Evolutionary conservation across 164 flowering plant species (phyloP).

Genomic region (Taxillus chinensis): DNA sequence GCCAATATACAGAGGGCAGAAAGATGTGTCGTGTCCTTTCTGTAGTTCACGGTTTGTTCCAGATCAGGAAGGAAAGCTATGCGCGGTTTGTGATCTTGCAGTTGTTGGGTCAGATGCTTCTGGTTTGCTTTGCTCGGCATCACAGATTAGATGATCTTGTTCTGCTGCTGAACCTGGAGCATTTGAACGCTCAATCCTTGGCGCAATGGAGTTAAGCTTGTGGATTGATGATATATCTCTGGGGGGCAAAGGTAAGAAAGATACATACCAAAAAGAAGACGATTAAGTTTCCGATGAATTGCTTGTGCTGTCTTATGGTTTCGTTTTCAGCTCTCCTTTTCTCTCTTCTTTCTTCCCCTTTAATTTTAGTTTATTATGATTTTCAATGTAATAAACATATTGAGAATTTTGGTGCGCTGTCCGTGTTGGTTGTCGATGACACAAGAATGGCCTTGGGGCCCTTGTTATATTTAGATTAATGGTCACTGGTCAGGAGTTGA

Average conservation of each 20-base stretch:
- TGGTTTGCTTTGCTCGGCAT: neutral
- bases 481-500: neutral
- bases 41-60: constrained; percentile 3
- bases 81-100: neutral
- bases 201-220: neutral
- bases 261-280: neutral
- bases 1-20: constrained; percentile 3
- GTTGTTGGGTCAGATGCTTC: constrained; percentile 3
- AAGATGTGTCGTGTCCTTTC: neutral
- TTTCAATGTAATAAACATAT: neutral
- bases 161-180: neutral
- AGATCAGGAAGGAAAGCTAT: neutral
- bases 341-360: neutral
- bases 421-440: neutral
- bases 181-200: neutral
- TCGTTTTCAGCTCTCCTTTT: no score
- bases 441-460: neutral
- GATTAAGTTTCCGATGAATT: neutral
- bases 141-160: neutral
- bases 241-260: neutral
- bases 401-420: neutral
- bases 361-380: neutral
- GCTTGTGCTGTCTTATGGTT: neutral
- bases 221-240: neutral
- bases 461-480: neutral